phyloP scores from a whole-genome alignment of 2,329 filamentous ascomycete species.

The Diaporthe amygdali region DNA sequence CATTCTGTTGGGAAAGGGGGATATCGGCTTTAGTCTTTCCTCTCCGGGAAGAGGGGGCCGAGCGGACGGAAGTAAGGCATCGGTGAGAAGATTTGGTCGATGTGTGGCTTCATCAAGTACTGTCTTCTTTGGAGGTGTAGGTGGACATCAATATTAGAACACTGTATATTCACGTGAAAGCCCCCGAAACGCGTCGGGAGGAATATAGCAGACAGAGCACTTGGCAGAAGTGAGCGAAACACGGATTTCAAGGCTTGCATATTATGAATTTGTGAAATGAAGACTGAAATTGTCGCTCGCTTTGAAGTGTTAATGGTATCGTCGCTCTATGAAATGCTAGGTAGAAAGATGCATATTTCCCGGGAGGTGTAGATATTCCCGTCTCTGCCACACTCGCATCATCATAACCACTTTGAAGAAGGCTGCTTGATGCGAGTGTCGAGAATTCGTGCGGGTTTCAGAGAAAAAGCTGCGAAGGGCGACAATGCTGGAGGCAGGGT shows the following conservation, averaged over 20 bases:
- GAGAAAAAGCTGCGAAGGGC: too few species aligned
- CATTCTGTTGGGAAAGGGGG: neutral
- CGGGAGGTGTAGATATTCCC: too few species aligned
- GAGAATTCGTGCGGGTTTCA: neutral
- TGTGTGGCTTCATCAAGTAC: too few species aligned
- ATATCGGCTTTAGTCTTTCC: neutral
- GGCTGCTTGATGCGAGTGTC: neutral
- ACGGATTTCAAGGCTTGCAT: too few species aligned
- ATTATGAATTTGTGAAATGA: neutral
- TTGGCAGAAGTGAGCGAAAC: neutral
- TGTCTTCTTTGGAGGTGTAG: too few species aligned
- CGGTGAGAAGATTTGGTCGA: too few species aligned
- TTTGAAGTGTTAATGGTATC: slow-evolving; percentile 1
- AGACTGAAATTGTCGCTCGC: neutral
- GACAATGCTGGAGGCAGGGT: too few species aligned
- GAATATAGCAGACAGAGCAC: neutral
- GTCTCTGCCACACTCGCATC: neutral
- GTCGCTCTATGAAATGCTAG: slow-evolving; percentile 15
- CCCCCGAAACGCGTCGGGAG: neutral
- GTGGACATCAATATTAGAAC: too few species aligned
- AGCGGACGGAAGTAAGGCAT: too few species aligned
- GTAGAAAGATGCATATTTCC: neutral
- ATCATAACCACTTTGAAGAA: neutral
- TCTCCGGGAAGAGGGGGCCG: neutral
- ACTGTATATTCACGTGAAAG: neutral